Evolutionary conservation across 2,329 filamentous ascomycete genomes (phyloP).

Genomic region (Diaporthe sp.): DNA sequence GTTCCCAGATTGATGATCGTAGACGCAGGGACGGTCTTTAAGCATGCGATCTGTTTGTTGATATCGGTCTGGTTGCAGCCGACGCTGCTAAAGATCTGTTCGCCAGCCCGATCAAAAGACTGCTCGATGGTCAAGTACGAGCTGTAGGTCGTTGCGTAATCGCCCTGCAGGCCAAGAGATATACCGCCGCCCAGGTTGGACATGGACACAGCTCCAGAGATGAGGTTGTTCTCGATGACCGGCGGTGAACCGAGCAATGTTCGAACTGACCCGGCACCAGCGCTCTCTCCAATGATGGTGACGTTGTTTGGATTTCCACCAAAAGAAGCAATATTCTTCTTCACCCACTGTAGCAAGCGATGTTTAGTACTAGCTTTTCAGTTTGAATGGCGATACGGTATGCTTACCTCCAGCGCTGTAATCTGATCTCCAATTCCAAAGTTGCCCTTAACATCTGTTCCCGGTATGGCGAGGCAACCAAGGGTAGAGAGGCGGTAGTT

Average conservation of each 20-base stretch:
- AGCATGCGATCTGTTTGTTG: slow-evolving; percentile 59
- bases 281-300: slow-evolving; percentile 48
- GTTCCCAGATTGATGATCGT: slow-evolving; percentile 53
- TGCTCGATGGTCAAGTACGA: slow-evolving; percentile 65
- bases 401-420: slow-evolving; percentile 56
- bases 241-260: slow-evolving; percentile 62
- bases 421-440: slow-evolving; percentile 66
- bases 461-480: slow-evolving; percentile 64
- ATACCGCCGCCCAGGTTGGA: slow-evolving; percentile 67
- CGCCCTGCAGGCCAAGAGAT: slow-evolving; percentile 58
- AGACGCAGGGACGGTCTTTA: slow-evolving; percentile 56
- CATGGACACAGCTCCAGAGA: slow-evolving; percentile 58
- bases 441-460: slow-evolving; percentile 65
- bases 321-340: slow-evolving; percentile 37
- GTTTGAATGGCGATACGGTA: no score
- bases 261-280: slow-evolving; percentile 64
- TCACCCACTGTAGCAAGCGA: slow-evolving; percentile 24
- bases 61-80: slow-evolving; percentile 61
- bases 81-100: slow-evolving; percentile 60
- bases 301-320: slow-evolving; percentile 35
- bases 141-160: slow-evolving; percentile 67
- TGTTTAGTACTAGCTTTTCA: neutral
- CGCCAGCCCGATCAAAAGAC: slow-evolving; percentile 61
- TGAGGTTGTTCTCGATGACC: slow-evolving; percentile 60
- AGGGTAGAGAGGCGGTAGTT: slow-evolving; percentile 66